These are phyloP conservation scores for Bonia amplexicaulis DNA, from an alignment of 176 grass and related monocot species.

Conservation along the genomic window DNA sequence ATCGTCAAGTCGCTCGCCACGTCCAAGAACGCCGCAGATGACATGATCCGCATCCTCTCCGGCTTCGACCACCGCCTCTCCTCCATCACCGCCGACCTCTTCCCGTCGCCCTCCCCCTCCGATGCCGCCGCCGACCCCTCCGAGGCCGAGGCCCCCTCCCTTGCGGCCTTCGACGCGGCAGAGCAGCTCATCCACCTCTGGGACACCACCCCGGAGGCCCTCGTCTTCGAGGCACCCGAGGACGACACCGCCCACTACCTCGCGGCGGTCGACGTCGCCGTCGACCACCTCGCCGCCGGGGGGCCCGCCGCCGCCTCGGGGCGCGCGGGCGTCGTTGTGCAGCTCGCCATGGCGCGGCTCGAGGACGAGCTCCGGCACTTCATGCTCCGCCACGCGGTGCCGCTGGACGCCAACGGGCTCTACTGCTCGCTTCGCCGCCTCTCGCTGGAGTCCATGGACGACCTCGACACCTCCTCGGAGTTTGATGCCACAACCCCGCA, in stretches of 20 bases:
- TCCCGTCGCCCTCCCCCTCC: conserved; percentile 22
- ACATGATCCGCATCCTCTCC: conserved; percentile 99
- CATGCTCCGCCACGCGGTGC: conserved; percentile 68
- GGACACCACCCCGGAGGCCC: conserved; percentile 63
- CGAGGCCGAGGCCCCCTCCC: neutral
- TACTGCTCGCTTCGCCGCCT: conserved; percentile 84
- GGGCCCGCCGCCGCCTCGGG: neutral
- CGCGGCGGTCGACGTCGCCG: conserved; percentile 40
- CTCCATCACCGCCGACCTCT: conserved; percentile 57
- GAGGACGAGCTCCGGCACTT: conserved; percentile 87
- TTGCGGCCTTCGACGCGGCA: conserved; percentile 43
- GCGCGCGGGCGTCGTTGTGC: conserved; percentile 49
- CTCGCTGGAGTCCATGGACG: conserved; percentile 73
- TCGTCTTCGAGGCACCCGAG: conserved; percentile 66
- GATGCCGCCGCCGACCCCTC: neutral
- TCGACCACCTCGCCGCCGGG: conserved; percentile 13
- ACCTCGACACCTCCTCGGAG: conserved; percentile 80
- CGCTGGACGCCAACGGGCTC: conserved; percentile 68
- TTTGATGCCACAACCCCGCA: conserved; percentile 57
- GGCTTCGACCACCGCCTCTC: conserved; percentile 94
- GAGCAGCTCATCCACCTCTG: conserved; percentile 67
- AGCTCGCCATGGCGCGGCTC: conserved; percentile 82
- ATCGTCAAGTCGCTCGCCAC: conserved; percentile 97
- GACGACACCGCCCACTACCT: conserved; percentile 56
- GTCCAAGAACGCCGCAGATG: conserved; percentile 96